Evolutionary conservation across 169 alveolate genomes (phyloP).

Genomic region (Babesia bigemina): DNA sequence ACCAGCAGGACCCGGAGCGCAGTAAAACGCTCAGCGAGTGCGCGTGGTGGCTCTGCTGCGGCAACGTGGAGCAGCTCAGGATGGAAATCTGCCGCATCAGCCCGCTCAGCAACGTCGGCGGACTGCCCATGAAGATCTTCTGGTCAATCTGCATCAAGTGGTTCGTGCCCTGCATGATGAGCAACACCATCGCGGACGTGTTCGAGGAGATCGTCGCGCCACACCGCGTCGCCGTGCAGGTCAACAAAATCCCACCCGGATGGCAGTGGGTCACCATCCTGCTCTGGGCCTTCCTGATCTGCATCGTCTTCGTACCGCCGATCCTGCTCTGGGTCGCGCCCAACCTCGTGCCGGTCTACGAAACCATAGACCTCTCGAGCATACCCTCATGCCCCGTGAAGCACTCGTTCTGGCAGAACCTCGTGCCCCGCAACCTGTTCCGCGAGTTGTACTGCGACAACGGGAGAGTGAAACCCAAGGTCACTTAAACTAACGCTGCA

Average conservation of each 20-base stretch:
- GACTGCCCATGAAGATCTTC: constrained; percentile 59
- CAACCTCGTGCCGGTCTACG: constrained; percentile 17
- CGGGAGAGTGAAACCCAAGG: not conserved
- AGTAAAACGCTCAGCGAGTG: not conserved
- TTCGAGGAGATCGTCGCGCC: constrained; percentile 72
- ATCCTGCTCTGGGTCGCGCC: constrained; percentile 5
- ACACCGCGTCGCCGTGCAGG: constrained; percentile 33
- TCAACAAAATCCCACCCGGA: constrained; percentile 43
- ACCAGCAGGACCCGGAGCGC: not conserved
- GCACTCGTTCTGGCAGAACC: constrained; percentile 7
- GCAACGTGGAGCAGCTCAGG: constrained; percentile 72
- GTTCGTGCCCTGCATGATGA: constrained; percentile 71
- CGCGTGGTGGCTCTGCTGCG: constrained; percentile 66
- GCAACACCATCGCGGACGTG: constrained; percentile 74
- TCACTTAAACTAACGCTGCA: not conserved
- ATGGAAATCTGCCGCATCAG: constrained; percentile 65
- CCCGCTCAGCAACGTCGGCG: constrained; percentile 64
- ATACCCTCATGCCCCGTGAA: constrained; percentile 44
- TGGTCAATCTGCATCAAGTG: constrained; percentile 80
- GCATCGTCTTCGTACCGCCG: constrained; percentile 5
- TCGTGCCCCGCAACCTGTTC: constrained; percentile 32
- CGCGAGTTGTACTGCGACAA: constrained; percentile 16
- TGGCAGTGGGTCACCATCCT: constrained; percentile 31
- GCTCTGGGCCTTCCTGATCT: constrained; percentile 31
- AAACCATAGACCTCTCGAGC: constrained; percentile 4